Conservation (phyloP, 2,329 filamentous ascomycete genomes). For the Lachnellula cervina region DNA sequence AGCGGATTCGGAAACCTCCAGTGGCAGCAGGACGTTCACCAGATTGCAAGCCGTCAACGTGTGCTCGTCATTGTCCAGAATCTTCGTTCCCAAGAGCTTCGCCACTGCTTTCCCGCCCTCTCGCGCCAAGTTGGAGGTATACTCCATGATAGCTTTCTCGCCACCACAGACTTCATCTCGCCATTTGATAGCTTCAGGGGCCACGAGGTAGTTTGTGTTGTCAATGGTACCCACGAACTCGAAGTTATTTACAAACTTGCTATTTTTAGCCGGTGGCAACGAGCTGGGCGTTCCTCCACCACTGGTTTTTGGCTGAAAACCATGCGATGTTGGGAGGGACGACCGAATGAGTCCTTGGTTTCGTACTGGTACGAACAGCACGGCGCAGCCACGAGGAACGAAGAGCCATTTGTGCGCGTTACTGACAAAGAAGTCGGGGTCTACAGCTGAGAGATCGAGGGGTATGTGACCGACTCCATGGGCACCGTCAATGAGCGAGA, state of each 20-base stretch:
- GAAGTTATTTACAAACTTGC: conserved; percentile 64
- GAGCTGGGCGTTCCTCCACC: conserved; percentile 28
- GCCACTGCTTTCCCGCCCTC: conserved; percentile 59
- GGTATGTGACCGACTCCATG: conserved; percentile 78
- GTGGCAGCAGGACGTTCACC: conserved; percentile 68
- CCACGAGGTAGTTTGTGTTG: conserved; percentile 64
- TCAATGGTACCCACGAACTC: conserved; percentile 75
- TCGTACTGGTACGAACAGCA: conserved; percentile 71
- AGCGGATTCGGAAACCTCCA: conserved; percentile 36
- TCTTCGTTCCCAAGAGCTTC: conserved; percentile 59
- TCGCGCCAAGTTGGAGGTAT: conserved; percentile 58
- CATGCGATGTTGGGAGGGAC: conserved; percentile 75
- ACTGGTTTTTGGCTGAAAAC: conserved; percentile 52
- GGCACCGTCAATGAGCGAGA: conserved; percentile 72
- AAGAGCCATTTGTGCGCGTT: conserved; percentile 93
- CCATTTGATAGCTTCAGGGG: conserved; percentile 68
- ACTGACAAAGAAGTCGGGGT: conserved; percentile 80
- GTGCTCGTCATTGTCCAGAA: conserved; percentile 61
- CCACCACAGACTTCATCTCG: conserved; percentile 65
- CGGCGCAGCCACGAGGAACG: conserved; percentile 71
- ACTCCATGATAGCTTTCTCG: conserved; percentile 63
- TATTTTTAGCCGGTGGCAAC: conserved; percentile 38
- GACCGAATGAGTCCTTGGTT: conserved; percentile 73
- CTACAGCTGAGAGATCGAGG: conserved; percentile 59
- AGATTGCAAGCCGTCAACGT: conserved; percentile 65